Evolutionary conservation across 192 early-diverging fungal genomes (phyloP).

Genomic region (Jimgerdemannia lactiflua): DNA sequence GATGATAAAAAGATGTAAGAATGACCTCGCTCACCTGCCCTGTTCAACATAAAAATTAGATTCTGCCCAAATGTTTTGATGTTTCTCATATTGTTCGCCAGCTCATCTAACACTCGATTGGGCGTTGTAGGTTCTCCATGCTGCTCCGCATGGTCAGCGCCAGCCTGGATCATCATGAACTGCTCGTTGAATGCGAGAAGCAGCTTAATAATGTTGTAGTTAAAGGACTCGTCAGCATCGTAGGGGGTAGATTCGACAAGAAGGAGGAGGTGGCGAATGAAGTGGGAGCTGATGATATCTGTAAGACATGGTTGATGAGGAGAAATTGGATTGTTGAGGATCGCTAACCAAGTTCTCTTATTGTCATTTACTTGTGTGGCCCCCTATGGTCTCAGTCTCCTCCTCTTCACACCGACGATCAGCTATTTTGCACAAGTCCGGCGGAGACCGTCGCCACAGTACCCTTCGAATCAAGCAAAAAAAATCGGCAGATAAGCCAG

Average conservation of each 20-base stretch:
- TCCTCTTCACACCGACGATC: no score
- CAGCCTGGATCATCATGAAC: constrained; percentile 48
- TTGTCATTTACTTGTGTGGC: not conserved
- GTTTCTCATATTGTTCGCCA: constrained; percentile 47
- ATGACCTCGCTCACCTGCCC: constrained; percentile 57
- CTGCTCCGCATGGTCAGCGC: constrained; percentile 17
- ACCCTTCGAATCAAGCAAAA: no score
- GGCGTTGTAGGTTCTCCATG: constrained; percentile 28
- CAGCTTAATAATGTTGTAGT: constrained; percentile 51
- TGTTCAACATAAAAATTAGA: constrained; percentile 90
- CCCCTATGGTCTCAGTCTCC: not conserved
- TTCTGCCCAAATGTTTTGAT: constrained; percentile 87
- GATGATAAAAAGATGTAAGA: not conserved
- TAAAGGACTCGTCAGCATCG: constrained; percentile 51
- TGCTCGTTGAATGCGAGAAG: constrained; percentile 69
- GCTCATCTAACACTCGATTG: constrained; percentile 52
- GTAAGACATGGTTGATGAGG: not conserved
- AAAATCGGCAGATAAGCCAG: no score
- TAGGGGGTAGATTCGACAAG: constrained; percentile 55
- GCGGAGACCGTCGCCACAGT: no score
- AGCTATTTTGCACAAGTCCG: no score
- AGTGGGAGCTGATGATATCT: constrained; percentile 44
- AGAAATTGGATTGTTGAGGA: not conserved
- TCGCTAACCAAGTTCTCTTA: constrained; percentile 8
- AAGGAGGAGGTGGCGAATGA: constrained; percentile 51